These are phyloP conservation scores for Stenocarpella maydis DNA, from an alignment of 2,329 filamentous ascomycete species.

Conservation along the genomic window DNA sequence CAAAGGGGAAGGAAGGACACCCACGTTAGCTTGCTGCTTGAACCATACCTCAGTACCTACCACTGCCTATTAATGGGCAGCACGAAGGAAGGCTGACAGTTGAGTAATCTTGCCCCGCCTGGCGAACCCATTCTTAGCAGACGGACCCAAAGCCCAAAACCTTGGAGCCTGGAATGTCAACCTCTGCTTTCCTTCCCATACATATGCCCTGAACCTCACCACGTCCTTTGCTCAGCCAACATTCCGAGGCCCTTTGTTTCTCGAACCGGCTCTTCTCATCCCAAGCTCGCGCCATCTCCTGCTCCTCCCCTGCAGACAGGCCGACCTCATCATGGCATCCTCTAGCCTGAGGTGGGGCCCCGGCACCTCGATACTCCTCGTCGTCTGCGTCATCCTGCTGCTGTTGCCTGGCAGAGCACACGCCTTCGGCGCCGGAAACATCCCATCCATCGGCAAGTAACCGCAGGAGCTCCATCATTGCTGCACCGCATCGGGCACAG, in stretches of 20 bases:
- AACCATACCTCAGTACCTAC: not conserved
- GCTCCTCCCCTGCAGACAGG: not conserved
- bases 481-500: too few species aligned
- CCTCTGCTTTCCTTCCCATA: constrained; percentile 16
- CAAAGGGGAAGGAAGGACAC: constrained; percentile 5
- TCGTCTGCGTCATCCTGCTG: constrained; percentile 62
- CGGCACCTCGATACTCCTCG: constrained; percentile 55
- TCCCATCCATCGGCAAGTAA: constrained; percentile 65
- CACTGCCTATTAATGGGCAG: not conserved
- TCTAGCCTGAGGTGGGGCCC: constrained; percentile 54
- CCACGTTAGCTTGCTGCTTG: constrained; percentile 20
- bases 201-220: not conserved
- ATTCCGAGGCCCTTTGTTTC: not conserved
- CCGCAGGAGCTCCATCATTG: not conserved
- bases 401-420: constrained; percentile 63
- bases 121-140: constrained; percentile 22
- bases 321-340: constrained; percentile 53
- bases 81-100: constrained; percentile 1
- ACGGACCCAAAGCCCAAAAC: constrained; percentile 6
- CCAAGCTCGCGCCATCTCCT: not conserved
- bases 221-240: not conserved
- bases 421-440: constrained; percentile 76
- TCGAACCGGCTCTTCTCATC: not conserved
- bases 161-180: constrained; percentile 24
- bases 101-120: constrained; percentile 21